Percentiles rank a stretch among this genome's conserved stretches.
Evolutionary conservation across 2,329 filamentous ascomycete species (phyloP).

Genomic region (Lachnellula subtilissima): DNA sequence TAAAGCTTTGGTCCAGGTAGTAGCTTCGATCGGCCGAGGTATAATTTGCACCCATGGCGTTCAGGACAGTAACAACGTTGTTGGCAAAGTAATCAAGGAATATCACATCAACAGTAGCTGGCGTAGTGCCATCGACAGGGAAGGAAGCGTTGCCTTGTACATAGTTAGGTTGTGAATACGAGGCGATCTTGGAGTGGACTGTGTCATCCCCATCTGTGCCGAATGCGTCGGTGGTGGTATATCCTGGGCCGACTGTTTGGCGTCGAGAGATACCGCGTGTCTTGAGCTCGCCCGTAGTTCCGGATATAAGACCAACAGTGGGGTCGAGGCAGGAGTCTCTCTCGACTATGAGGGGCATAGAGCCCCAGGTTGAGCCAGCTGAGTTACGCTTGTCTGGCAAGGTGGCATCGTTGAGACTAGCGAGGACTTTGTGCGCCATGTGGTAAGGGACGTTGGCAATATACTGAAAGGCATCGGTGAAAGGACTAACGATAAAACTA

Average conservation of each 20-base stretch:
- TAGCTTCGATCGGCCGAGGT: slow-evolving; percentile 27
- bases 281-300: slow-evolving; percentile 11
- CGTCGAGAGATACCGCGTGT: slow-evolving; percentile 25
- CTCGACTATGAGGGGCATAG: slow-evolving; percentile 19
- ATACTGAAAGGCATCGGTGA: slow-evolving; percentile 71
- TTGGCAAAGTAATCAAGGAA: slow-evolving; percentile 87
- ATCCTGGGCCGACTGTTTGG: slow-evolving; percentile 54
- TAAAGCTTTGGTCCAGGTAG: slow-evolving; percentile 29
- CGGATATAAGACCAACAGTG: slow-evolving; percentile 16
- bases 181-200: slow-evolving; percentile 66
- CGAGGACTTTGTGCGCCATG: slow-evolving; percentile 63
- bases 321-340: slow-evolving; percentile 33
- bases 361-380: slow-evolving; percentile 8
- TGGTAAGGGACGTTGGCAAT: slow-evolving; percentile 75
- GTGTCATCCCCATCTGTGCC: slow-evolving; percentile 86
- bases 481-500: slow-evolving; percentile 80
- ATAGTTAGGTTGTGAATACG: slow-evolving; percentile 76
- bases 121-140: slow-evolving; percentile 43
- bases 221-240: slow-evolving; percentile 81
- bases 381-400: slow-evolving; percentile 17
- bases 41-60: slow-evolving; percentile 34
- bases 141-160: slow-evolving; percentile 67
- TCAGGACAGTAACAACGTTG: slow-evolving; percentile 70
- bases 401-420: slow-evolving; percentile 49
- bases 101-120: slow-evolving; percentile 74